phyloP scores from a whole-genome alignment of 768 basidiomycete species.

The Boletus huronensis region DNA sequence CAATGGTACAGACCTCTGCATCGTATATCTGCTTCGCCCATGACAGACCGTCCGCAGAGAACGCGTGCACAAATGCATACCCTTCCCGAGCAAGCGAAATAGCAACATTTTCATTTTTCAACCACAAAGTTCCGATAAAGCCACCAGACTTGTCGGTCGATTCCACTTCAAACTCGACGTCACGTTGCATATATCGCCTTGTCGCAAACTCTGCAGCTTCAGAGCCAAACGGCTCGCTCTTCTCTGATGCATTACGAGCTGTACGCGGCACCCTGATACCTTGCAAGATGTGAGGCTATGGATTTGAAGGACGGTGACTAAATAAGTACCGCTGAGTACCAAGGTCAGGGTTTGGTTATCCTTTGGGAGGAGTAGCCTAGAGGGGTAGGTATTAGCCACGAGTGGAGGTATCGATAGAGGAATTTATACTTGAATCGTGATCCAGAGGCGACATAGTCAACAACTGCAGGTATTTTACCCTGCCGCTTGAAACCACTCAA shows the following conservation, averaged over 20 bases:
- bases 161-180: slow-evolving; percentile 91
- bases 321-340: slow-evolving; percentile 71
- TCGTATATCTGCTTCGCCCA: slow-evolving; percentile 80
- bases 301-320: not conserved
- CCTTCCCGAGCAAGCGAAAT: slow-evolving; percentile 83
- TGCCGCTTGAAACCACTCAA: slow-evolving; percentile 88
- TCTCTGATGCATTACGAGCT: slow-evolving; percentile 75
- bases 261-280: slow-evolving; percentile 90
- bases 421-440: slow-evolving; percentile 85
- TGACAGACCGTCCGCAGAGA: slow-evolving; percentile 78
- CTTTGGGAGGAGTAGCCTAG: slow-evolving; percentile 77
- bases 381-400: not conserved
- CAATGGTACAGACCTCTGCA: slow-evolving; percentile 61
- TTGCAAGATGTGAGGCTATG: slow-evolving; percentile 28
- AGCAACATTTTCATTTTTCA: slow-evolving; percentile 85
- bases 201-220: slow-evolving; percentile 82
- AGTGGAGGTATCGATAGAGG: not conserved
- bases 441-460: slow-evolving; percentile 92
- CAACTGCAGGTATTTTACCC: slow-evolving; percentile 78
- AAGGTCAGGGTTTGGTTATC: slow-evolving; percentile 93
- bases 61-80: slow-evolving; percentile 81
- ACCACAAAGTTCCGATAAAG: slow-evolving; percentile 84
- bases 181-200: slow-evolving; percentile 86
- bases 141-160: slow-evolving; percentile 92
- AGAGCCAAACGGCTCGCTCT: slow-evolving; percentile 81